Percentiles rank a stretch among this genome's conserved stretches.
phyloP scores from a whole-genome alignment of 495 filamentous ascomycete species.

The Astrothelium macrocarpum region DNA sequence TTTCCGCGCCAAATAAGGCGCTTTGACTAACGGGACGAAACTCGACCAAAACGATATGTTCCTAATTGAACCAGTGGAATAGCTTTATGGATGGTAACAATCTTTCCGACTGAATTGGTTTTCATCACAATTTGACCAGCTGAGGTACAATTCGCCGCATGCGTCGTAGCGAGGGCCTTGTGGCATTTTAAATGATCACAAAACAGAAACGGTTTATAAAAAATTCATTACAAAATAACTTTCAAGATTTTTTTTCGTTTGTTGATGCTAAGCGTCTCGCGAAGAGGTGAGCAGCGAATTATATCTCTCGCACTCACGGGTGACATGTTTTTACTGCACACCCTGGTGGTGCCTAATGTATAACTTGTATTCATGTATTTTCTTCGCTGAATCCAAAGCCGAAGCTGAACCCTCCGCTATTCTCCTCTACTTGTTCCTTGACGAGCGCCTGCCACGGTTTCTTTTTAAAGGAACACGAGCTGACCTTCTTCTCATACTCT shows the following conservation, averaged over 20 bases:
- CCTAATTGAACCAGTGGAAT: too few species aligned
- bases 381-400: constrained; percentile 50
- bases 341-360: neutral
- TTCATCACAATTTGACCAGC: too few species aligned
- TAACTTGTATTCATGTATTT: constrained; percentile 29
- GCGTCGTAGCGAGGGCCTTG: too few species aligned
- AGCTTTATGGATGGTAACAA: neutral
- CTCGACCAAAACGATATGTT: neutral
- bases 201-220: too few species aligned
- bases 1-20: neutral
- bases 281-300: too few species aligned
- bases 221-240: too few species aligned
- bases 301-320: too few species aligned
- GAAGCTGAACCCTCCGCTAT: constrained; percentile 67
- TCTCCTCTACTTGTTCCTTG: constrained; percentile 36
- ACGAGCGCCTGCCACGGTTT: constrained; percentile 65
- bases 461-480: constrained; percentile 43
- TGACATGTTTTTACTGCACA: too few species aligned
- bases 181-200: too few species aligned
- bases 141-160: too few species aligned
- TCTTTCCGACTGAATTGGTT: too few species aligned
- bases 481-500: constrained; percentile 43
- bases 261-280: neutral
- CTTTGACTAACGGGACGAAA: neutral
- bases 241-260: too few species aligned